Conservation (phyloP, 2,329 filamentous ascomycete genomes). For the Fusarium lyarnte region DNA sequence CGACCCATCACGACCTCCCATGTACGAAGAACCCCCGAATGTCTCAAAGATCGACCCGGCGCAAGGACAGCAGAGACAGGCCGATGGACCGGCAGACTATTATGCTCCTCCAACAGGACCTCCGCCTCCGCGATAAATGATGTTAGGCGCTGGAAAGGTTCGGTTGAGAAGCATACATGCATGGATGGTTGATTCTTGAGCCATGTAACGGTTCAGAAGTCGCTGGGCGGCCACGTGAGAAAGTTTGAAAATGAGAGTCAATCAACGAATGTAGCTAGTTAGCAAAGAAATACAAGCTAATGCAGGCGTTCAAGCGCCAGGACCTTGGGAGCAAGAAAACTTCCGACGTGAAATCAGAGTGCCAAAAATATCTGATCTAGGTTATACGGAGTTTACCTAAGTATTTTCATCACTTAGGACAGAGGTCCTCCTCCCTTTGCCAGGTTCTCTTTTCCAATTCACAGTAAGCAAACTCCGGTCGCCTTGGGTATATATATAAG, state of each 20-base stretch:
- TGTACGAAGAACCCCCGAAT: slow-evolving; percentile 62
- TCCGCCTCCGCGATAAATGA: slow-evolving; percentile 45
- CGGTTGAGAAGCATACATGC: background rate
- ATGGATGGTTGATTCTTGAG: background rate
- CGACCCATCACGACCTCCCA: slow-evolving; percentile 65
- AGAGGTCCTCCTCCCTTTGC: too few species aligned
- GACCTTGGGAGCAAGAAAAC: too few species aligned
- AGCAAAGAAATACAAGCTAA: slow-evolving; percentile 28
- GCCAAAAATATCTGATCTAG: too few species aligned
- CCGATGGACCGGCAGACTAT: slow-evolving; percentile 38
- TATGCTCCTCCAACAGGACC: slow-evolving; percentile 59
- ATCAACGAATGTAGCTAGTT: slow-evolving; percentile 19
- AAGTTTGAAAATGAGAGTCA: slow-evolving; percentile 26
- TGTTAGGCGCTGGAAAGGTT: background rate
- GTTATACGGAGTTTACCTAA: too few species aligned
- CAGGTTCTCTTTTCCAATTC: background rate
- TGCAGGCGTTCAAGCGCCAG: background rate
- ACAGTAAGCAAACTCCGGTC: slow-evolving; percentile 37
- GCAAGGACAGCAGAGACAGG: slow-evolving; percentile 49
- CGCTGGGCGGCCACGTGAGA: slow-evolving; percentile 1
- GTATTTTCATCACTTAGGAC: too few species aligned
- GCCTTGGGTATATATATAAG: slow-evolving; percentile 40
- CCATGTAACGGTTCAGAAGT: background rate
- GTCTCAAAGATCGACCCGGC: slow-evolving; percentile 64
- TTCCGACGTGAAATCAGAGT: too few species aligned